These are phyloP conservation scores for Ogataea naganishii DNA, from an alignment of 805 yeast genomes.

Conservation along the genomic window DNA sequence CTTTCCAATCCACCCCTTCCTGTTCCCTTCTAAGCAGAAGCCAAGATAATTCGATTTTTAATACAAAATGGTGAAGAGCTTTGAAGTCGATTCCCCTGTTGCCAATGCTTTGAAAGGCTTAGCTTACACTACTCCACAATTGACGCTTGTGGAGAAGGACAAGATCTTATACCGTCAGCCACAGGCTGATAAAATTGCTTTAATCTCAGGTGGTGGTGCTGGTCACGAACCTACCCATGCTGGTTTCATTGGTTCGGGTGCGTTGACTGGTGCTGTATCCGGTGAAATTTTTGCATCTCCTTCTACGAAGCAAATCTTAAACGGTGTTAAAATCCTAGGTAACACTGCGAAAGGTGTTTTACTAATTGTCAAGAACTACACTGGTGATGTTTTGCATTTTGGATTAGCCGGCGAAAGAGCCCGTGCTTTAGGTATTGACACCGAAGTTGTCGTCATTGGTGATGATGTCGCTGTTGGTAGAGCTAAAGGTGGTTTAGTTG, in stretches of 20 bases:
- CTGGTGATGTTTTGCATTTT: conserved; percentile 90
- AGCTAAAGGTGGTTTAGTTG: conserved; percentile 82
- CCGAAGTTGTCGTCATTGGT: conserved; percentile 69
- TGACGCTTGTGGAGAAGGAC: conserved; percentile 27
- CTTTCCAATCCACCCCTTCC: too few species aligned
- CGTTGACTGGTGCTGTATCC: conserved; percentile 72
- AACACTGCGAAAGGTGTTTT: conserved; percentile 53
- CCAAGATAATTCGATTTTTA: too few species aligned
- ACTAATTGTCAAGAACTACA: conserved; percentile 81
- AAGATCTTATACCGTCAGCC: too few species aligned
- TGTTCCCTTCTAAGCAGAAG: too few species aligned
- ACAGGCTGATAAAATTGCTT: conserved; percentile 58
- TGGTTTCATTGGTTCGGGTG: conserved; percentile 77
- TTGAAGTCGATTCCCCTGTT: conserved; percentile 30
- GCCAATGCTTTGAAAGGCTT: conserved; percentile 28
- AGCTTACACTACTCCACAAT: conserved; percentile 27
- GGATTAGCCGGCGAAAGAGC: conserved; percentile 89
- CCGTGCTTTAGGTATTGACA: conserved; percentile 62
- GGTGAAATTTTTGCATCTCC: conserved; percentile 83
- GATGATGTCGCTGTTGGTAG: conserved; percentile 96
- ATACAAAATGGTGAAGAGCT: conserved; percentile 21
- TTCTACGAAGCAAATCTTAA: conserved; percentile 67
- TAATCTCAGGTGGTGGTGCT: conserved; percentile 66
- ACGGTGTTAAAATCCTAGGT: conserved; percentile 67
- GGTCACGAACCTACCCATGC: conserved; percentile 87